Percentiles rank a stretch among this genome's conserved stretches.
Conservation (phyloP, 192 early-diverging fungal genomes). For the Coemansia pectinata region DNA sequence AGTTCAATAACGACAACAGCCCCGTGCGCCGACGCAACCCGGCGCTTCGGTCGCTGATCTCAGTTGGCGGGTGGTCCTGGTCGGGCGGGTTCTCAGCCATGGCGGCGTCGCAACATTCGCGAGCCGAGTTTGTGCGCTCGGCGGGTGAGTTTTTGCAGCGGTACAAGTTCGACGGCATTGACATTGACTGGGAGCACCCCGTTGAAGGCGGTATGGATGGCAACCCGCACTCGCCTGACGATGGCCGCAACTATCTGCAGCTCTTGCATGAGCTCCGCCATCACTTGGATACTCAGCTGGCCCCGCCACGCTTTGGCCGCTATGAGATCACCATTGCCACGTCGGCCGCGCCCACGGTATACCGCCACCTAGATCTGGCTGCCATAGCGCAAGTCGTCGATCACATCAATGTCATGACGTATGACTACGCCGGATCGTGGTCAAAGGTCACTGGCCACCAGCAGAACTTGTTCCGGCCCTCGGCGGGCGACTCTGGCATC, state of each 20-base stretch:
- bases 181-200: constrained; percentile 83
- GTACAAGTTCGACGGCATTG: constrained; percentile 58
- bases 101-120: constrained; percentile 51
- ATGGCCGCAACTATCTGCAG: constrained; percentile 76
- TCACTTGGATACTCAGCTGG: constrained; percentile 58
- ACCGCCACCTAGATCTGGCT: constrained; percentile 61
- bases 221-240: constrained; percentile 63
- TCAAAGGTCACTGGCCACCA: constrained; percentile 78
- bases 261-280: constrained; percentile 74
- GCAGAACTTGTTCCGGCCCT: constrained; percentile 71
- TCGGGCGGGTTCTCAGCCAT: constrained; percentile 70
- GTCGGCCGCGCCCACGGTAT: constrained; percentile 63
- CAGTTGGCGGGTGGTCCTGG: constrained; percentile 80
- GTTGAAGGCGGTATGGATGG: constrained; percentile 63
- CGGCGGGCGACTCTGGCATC: constrained; percentile 61
- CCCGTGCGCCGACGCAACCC: constrained; percentile 59
- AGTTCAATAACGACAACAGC: constrained; percentile 62
- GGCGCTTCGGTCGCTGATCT: constrained; percentile 68
- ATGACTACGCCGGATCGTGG: constrained; percentile 76
- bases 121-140: constrained; percentile 63
- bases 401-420: constrained; percentile 91
- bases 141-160: constrained; percentile 45
- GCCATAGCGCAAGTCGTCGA: constrained; percentile 70
- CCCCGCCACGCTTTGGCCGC: constrained; percentile 46
- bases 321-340: constrained; percentile 72